Conservation (phyloP, 352 stramenopile genomes). For the Phytophthora vignae region DNA sequence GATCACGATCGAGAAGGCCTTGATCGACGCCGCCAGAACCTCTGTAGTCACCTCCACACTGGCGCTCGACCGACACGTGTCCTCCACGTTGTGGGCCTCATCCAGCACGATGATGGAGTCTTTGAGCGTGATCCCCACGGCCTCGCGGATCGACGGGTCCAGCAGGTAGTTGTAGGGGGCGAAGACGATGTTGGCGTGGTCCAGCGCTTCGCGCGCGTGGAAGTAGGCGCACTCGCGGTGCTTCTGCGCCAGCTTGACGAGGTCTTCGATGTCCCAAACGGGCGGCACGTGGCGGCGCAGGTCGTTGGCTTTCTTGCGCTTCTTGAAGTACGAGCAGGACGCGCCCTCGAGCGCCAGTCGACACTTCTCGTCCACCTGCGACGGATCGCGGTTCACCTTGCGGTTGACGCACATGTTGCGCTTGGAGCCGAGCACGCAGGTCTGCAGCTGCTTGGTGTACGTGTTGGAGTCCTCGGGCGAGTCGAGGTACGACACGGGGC, state of each 20-base stretch:
- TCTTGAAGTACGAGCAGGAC: constrained; percentile 48
- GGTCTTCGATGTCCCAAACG: constrained; percentile 90
- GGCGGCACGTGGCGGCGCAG: constrained; percentile 56
- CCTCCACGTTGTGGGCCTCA: constrained; percentile 90
- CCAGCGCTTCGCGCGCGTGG: constrained; percentile 56
- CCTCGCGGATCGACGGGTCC: constrained; percentile 75
- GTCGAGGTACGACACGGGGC: constrained; percentile 65
- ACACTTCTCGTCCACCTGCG: constrained; percentile 83
- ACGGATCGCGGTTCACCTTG: constrained; percentile 68
- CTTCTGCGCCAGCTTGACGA: constrained; percentile 75
- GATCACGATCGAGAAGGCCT: constrained; percentile 72
- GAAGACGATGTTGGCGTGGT: constrained; percentile 82
- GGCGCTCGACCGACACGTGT: constrained; percentile 82
- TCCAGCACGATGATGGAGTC: constrained; percentile 86
- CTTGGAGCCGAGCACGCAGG: constrained; percentile 85
- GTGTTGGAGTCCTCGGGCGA: constrained; percentile 44
- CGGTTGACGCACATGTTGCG: constrained; percentile 83
- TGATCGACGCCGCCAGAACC: constrained; percentile 56
- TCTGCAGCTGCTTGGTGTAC: constrained; percentile 65
- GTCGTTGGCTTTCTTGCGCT: constrained; percentile 43
- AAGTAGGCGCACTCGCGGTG: constrained; percentile 87
- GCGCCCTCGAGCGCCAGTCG: constrained; percentile 38
- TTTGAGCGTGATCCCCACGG: constrained; percentile 76
- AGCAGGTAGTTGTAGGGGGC: constrained; percentile 92
- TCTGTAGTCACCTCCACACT: constrained; percentile 78